Base-by-base conservation (phyloP, 1,284 basidiomycete genomes). In the Veloporphyrellus conicus region DNA sequence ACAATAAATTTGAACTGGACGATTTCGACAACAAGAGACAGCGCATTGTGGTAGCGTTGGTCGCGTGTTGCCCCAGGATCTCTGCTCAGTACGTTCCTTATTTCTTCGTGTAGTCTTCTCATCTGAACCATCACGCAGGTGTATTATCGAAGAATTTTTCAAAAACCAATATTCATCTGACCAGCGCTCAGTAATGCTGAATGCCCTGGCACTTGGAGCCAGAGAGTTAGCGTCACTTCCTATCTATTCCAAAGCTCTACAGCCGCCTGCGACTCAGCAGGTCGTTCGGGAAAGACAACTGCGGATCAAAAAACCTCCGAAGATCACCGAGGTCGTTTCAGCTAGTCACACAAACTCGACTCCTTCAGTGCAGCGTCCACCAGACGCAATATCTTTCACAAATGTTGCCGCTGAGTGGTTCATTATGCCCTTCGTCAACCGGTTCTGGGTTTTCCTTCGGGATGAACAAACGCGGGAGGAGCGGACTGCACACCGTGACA, bases 121-220 rank as follows among this genome's bases (percentile, higher is more conserved):
- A 5, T 42, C 44, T 54, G 34, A 45, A 41, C 52, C 22, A 35
- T 14, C 18, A 43, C n/a, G n/a, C 61, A 94, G 92, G 4, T 77
- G 80, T 40, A 72, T 95, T n/a, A 83, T 88, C 38, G 91, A 97
- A 62, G 90, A 96, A 60, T 91, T 93, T 67, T 98, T 97, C 70
- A 84, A 85, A 51, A 87, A 88, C 42, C 90, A 94, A 56, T 97
- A 95, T 66, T 93, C 93, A 0, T 79, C 81, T 5, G 78, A 82
- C 19, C 93, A 98, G 60, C 83, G 93, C 11, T 85, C 81, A 51
- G 79, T 81, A 6, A 92, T 95, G 61, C 76, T 98, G 27, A 91
- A 88, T 45, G 86, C 91, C 1, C 71, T 99, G 1, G 91, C 89
- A 0, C 68, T 92, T 41, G 90, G 90, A 4, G 90, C 91, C 4